Base-by-base conservation (phyloP, 768 basidiomycete genomes). In the Mycena belliarum region DNA sequence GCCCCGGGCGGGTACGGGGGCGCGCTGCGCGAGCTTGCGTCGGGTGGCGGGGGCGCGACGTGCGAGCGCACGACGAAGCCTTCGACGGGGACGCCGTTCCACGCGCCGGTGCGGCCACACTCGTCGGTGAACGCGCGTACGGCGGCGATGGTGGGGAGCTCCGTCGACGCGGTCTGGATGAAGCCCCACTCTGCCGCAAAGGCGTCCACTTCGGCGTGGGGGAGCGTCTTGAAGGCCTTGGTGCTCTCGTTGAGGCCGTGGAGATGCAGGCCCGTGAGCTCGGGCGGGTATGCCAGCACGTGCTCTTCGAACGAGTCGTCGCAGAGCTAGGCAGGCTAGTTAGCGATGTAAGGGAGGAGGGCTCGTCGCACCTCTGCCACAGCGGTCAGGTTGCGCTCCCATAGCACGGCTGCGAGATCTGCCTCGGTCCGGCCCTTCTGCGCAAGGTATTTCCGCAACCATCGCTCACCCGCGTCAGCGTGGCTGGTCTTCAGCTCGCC, bases 251-350 rank as follows among this genome's bases (percentile, higher is more conserved):
- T 98, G 46, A 98, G 75, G 2, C 97, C 96, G 74, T 98, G 97
- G 0, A 98, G 81, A 66, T 98, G 93, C 1, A 98, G 83, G 4
- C 95, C 96, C 0, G 94, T 91, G 59, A 85, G 84, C 23, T 96
- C 87, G 4, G 84, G 79, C 0, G 92, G 76, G 67, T 94, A 96
- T 0, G 85, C 76, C 0, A 99, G 81, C 52, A 98, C 96, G 66
- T 99, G 97, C 69, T 98, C 96, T 65, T 99, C 96, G 69, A 98
- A 99, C 0, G 82, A 83, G 72, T 99, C 97, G 66, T 99, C 97
- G 70, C 97, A 99, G 4, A 99, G 86, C 95, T 98, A 65, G 0
- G 18, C 29, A 32, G 14, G 3, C 5, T 2, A 9, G 16, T 21
- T 6, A 37, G 9, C 14, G 16, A 8, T 4, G 38, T 9, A 9